Conservation (phyloP, 345 rosid genomes). For the Populus davidiana region DNA sequence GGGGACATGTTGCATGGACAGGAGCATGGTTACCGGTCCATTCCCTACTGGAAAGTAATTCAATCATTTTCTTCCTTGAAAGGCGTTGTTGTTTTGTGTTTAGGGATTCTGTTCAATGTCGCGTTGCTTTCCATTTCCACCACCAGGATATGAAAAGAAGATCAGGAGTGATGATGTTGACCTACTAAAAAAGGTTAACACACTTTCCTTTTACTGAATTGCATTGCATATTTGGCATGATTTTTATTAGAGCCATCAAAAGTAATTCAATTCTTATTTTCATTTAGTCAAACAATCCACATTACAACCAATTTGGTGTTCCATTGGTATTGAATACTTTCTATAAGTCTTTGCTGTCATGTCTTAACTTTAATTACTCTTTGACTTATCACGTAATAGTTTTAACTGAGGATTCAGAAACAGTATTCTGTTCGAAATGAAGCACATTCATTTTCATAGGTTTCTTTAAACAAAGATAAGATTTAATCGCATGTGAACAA, state of each 20-base stretch:
- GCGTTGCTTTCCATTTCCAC: constrained; percentile 99
- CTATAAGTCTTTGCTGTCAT: not conserved
- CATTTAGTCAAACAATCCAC: not conserved
- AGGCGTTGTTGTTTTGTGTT: constrained; percentile 32
- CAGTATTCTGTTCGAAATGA: not conserved
- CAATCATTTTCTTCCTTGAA: constrained; percentile 32
- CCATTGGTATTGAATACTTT: not conserved
- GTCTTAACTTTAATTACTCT: not conserved
- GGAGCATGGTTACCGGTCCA: constrained; percentile 51
- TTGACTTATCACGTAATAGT: not conserved
- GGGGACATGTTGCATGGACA: constrained; percentile 63
- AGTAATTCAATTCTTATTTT: not conserved
- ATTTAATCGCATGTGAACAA: not conserved
- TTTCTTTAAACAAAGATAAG: not conserved
- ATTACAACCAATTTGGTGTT: not conserved
- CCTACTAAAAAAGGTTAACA: constrained; percentile 62
- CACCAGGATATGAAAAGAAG: constrained; percentile 95
- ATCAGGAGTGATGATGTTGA: constrained; percentile 49
- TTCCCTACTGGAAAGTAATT: constrained; percentile 37
- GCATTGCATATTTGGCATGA: not conserved
- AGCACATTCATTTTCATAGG: not conserved
- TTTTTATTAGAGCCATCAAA: constrained; percentile 4
- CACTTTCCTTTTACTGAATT: not conserved
- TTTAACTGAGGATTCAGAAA: not conserved
- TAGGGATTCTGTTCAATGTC: constrained; percentile 62